phyloP scores from a whole-genome alignment of 352 stramenopile genomes.

The Pythium rhizo-oryzae region DNA sequence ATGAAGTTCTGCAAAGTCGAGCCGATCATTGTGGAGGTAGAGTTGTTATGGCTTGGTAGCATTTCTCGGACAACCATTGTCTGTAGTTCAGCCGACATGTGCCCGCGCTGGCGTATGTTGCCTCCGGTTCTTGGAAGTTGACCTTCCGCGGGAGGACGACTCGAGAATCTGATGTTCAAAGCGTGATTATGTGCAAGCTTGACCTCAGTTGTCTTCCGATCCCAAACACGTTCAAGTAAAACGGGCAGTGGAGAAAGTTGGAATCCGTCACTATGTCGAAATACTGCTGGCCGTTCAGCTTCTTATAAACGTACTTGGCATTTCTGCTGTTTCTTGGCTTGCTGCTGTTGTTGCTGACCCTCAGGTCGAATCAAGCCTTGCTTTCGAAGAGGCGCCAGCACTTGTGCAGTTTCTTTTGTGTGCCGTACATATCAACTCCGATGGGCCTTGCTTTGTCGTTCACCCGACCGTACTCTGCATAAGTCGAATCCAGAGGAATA shows the following conservation, averaged over 20 bases:
- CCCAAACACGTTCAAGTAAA: constrained; percentile 19
- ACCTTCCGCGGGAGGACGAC: background rate
- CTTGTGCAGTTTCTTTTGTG: background rate
- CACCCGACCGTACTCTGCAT: background rate
- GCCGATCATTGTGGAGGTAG: background rate
- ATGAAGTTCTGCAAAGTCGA: background rate
- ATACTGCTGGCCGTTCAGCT: constrained; percentile 10
- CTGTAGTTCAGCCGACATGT: background rate
- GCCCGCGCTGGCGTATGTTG: background rate
- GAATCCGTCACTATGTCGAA: background rate
- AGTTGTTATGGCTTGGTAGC: constrained; percentile 3
- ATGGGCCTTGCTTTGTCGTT: background rate
- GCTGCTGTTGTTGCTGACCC: background rate
- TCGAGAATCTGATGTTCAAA: background rate
- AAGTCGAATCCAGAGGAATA: background rate
- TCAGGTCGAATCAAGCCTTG: background rate
- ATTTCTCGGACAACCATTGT: background rate
- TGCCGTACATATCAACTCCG: background rate
- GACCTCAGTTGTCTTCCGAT: constrained; percentile 15
- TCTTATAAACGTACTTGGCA: constrained; percentile 19
- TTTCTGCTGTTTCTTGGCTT: constrained; percentile 3
- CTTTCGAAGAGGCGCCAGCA: background rate
- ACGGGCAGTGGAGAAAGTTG: background rate
- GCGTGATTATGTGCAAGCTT: constrained; percentile 13
- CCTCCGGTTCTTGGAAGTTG: background rate